These are phyloP conservation scores for Saturnispora gosingensis DNA, from an alignment of 805 yeast genomes.

Conservation along the genomic window DNA sequence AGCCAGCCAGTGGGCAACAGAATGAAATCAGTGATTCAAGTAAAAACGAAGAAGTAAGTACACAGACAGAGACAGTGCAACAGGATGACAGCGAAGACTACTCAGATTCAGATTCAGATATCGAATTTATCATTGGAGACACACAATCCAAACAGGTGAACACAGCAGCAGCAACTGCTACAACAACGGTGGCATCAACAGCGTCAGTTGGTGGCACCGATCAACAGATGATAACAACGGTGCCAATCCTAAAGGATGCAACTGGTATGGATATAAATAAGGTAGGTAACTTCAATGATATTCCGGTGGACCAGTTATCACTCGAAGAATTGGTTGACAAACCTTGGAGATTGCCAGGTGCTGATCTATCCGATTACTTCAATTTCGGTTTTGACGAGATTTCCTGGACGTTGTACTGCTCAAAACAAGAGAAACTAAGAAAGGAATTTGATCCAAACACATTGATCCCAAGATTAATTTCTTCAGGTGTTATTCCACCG, in stretches of 20 bases:
- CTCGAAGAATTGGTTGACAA: conserved; percentile 79
- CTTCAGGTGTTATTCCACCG: conserved; percentile 22
- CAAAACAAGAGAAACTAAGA: conserved; percentile 74
- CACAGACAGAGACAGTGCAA: conserved; percentile 18
- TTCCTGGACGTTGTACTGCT: conserved; percentile 89
- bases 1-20: not conserved
- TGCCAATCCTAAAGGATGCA: conserved; percentile 29
- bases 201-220: conserved; percentile 14
- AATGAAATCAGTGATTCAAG: not conserved
- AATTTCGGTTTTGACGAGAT: conserved; percentile 95
- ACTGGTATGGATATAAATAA: conserved; percentile 56
- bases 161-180: conserved; percentile 7
- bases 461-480: conserved; percentile 54
- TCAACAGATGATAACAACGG: conserved; percentile 17
- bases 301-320: conserved; percentile 72
- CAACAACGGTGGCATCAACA: conserved; percentile 15
- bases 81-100: conserved; percentile 13
- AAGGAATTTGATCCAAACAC: conserved; percentile 79
- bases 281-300: conserved; percentile 68
- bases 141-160: conserved; percentile 15
- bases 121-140: conserved; percentile 70
- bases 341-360: conserved; percentile 98
- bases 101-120: conserved; percentile 38
- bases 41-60: conserved; percentile 10
- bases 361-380: conserved; percentile 88